phyloP scores from a whole-genome alignment of 768 basidiomycete species.

The Agrocybe pediades region DNA sequence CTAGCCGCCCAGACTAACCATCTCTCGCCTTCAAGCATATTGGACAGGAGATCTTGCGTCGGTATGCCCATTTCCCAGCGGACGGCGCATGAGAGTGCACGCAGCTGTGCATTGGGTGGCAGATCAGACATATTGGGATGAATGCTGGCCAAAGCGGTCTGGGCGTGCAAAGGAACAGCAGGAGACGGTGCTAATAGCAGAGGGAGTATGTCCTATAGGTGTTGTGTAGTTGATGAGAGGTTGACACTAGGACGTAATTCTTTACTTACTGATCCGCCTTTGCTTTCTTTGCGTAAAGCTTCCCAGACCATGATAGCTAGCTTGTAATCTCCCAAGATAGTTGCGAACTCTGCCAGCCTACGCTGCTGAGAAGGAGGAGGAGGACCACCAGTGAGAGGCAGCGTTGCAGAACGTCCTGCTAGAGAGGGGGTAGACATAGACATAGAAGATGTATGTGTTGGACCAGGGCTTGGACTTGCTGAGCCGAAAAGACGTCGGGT shows the following conservation, averaged over 20 bases:
- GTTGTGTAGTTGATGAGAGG: background rate
- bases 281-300: constrained; percentile 80
- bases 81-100: constrained; percentile 66
- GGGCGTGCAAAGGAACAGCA: constrained; percentile 58
- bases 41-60: constrained; percentile 55
- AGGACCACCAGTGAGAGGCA: constrained; percentile 26
- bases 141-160: constrained; percentile 56
- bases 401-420: constrained; percentile 38
- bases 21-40: constrained; percentile 70
- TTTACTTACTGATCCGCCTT: constrained; percentile 84
- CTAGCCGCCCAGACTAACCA: constrained; percentile 89
- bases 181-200: constrained; percentile 70
- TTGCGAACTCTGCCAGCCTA: constrained; percentile 94
- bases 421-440: constrained; percentile 45
- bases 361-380: constrained; percentile 69
- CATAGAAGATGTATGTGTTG: constrained; percentile 39
- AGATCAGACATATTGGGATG: constrained; percentile 46
- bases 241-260: too few relatives aligned
- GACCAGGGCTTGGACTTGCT: constrained; percentile 45
- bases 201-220: constrained; percentile 76
- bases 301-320: constrained; percentile 87
- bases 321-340: constrained; percentile 88
- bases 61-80: constrained; percentile 77
- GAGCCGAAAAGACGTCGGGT: constrained; percentile 84
- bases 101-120: constrained; percentile 66